Conservation (phyloP, 2,329 filamentous ascomycete species). For the Fonsecaea multimorphosa region DNA sequence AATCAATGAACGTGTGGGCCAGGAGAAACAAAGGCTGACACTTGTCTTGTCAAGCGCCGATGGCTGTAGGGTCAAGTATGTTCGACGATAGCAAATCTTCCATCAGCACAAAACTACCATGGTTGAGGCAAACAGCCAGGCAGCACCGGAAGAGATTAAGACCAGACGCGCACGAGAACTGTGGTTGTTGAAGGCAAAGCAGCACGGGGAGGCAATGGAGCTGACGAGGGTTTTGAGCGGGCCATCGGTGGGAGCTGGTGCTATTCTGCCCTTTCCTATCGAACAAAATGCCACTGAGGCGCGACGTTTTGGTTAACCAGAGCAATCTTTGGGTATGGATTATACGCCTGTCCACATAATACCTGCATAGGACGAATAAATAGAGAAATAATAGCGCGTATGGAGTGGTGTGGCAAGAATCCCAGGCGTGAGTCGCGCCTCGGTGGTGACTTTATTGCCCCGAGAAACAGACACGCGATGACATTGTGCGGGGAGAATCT, state of each 20-base stretch:
- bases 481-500: neutral
- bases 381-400: too few relatives aligned
- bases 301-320: neutral
- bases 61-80: conserved; percentile 29
- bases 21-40: conserved; percentile 27
- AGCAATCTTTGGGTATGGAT: neutral
- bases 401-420: too few relatives aligned
- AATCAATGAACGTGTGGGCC: conserved; percentile 4
- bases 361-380: too few relatives aligned
- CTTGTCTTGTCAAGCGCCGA: conserved; percentile 28
- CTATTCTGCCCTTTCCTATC: neutral
- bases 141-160: neutral
- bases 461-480: neutral
- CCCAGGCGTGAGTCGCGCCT: neutral
- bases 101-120: neutral
- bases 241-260: neutral
- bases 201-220: neutral
- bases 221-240: neutral
- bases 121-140: neutral
- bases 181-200: neutral
- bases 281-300: neutral
- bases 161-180: neutral
- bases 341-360: too few relatives aligned
- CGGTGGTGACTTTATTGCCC: neutral
- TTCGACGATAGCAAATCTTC: neutral